These are phyloP conservation scores for Salvia hispanica DNA, from an alignment of 257 asterid species.

Conservation along the genomic window DNA sequence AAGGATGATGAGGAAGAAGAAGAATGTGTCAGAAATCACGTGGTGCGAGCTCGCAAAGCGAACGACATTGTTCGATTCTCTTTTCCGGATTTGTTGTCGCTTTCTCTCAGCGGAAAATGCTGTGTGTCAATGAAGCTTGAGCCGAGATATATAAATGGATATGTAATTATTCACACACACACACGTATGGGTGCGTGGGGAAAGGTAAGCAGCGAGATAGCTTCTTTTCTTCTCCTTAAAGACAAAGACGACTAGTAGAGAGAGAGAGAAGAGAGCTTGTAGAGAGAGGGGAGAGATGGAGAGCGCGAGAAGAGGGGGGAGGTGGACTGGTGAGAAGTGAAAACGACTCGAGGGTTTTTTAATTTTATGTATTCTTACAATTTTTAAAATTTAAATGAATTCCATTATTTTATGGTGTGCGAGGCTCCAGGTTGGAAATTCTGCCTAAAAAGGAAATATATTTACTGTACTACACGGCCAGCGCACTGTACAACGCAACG, in stretches of 20 bases:
- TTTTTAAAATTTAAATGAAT: constrained; percentile 43
- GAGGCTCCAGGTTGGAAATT: constrained; percentile 32
- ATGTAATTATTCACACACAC: constrained; percentile 34
- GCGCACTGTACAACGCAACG: constrained; percentile 1
- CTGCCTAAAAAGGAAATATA: constrained; percentile 1
- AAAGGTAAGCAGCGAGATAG: constrained; percentile 31
- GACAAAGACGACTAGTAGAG: constrained; percentile 57
- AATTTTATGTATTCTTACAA: constrained; percentile 4
- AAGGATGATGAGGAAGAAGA: background rate
- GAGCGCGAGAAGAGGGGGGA: constrained; percentile 19
- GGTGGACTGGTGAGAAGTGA: constrained; percentile 39
- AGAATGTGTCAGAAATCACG: constrained; percentile 86
- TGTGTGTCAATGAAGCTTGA: constrained; percentile 42
- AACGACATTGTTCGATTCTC: constrained; percentile 39
- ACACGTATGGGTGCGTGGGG: constrained; percentile 33
- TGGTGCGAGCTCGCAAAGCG: constrained; percentile 59
- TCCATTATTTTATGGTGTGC: constrained; percentile 29
- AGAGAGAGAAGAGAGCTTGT: constrained; percentile 29
- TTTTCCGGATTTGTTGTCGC: constrained; percentile 38
- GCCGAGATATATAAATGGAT: constrained; percentile 13
- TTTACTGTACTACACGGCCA: constrained; percentile 10
- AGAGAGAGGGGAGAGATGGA: constrained; percentile 31
- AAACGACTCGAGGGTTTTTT: constrained; percentile 36
- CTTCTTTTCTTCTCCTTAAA: constrained; percentile 54
- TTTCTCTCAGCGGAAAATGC: constrained; percentile 44